phyloP scores from a whole-genome alignment of 2,329 filamentous ascomycete genomes.

The Fusarium poae region DNA sequence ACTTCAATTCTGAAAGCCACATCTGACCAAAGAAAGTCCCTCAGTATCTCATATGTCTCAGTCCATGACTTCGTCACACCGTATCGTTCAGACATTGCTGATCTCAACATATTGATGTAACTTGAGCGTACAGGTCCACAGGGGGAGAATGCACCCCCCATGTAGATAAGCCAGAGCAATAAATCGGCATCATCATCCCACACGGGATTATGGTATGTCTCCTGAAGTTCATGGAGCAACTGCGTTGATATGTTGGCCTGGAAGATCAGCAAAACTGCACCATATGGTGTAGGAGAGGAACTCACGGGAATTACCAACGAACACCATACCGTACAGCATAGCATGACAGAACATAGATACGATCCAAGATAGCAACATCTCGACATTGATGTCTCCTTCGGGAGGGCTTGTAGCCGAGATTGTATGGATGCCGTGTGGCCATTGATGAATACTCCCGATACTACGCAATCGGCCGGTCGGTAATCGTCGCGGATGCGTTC shows the following conservation, averaged over 20 bases:
- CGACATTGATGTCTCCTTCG: slow-evolving; percentile 39
- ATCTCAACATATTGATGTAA: background rate
- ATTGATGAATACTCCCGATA: slow-evolving; percentile 53
- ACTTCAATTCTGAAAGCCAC: background rate
- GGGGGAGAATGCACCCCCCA: slow-evolving; percentile 6
- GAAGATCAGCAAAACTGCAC: fast-evolving
- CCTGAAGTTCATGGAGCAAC: background rate
- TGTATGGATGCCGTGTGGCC: slow-evolving; percentile 60
- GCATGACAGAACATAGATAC: slow-evolving; percentile 57
- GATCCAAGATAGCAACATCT: slow-evolving; percentile 57
- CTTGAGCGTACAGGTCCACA: background rate
- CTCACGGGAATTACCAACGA: slow-evolving; percentile 56
- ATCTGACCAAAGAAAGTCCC: slow-evolving; percentile 15
- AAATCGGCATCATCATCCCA: background rate
- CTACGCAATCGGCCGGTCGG: slow-evolving; percentile 24
- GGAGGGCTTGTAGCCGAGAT: slow-evolving; percentile 52
- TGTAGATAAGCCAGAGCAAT: slow-evolving; percentile 7
- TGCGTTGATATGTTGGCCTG: slow-evolving; percentile 1
- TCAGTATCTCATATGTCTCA: background rate
- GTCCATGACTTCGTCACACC: fast-evolving
- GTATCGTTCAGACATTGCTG: background rate
- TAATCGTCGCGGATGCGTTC: slow-evolving; percentile 55
- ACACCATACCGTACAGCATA: slow-evolving; percentile 58
- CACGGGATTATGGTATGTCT: fast-evolving
- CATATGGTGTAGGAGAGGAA: background rate